phyloP scores from a whole-genome alignment of 2,329 filamentous ascomycete genomes.

The Colletotrichum paranaense region DNA sequence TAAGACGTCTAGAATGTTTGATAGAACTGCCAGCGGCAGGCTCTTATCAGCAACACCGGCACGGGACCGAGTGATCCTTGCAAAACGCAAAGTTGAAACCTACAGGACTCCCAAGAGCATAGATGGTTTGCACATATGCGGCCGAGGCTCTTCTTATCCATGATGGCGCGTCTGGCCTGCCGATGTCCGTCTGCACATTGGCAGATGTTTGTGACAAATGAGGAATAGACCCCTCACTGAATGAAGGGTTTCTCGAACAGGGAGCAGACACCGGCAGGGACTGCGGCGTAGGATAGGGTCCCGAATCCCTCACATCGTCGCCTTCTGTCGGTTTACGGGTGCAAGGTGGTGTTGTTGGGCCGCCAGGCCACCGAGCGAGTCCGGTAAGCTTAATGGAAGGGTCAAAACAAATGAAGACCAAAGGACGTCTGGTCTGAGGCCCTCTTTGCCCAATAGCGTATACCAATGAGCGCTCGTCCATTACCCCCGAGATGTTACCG shows the following conservation, averaged over 20 bases:
- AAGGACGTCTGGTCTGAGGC: slow-evolving; percentile 41
- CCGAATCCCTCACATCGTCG: not conserved
- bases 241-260: slow-evolving; percentile 13
- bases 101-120: not conserved
- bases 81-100: slow-evolving; percentile 31
- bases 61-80: not conserved
- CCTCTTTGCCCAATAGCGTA: slow-evolving; percentile 50
- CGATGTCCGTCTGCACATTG: not conserved
- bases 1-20: slow-evolving; percentile 1
- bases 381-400: slow-evolving; percentile 48
- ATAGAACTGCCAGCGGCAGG: not conserved
- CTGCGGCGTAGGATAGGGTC: slow-evolving; percentile 20
- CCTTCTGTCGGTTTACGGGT: not conserved
- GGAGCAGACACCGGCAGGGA: slow-evolving; percentile 13
- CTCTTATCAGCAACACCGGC: not conserved
- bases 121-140: slow-evolving; percentile 5
- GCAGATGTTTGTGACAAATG: slow-evolving; percentile 31
- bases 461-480: slow-evolving; percentile 60
- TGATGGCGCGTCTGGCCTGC: not conserved
- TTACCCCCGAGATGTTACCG: slow-evolving; percentile 52
- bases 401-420: slow-evolving; percentile 58
- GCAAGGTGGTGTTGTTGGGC: slow-evolving; percentile 11
- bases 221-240: slow-evolving; percentile 28
- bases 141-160: slow-evolving; percentile 19
- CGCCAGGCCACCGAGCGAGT: slow-evolving; percentile 39